phyloP scores from a whole-genome alignment of 257 asterid genomes.

The Solanum dulcamara region DNA sequence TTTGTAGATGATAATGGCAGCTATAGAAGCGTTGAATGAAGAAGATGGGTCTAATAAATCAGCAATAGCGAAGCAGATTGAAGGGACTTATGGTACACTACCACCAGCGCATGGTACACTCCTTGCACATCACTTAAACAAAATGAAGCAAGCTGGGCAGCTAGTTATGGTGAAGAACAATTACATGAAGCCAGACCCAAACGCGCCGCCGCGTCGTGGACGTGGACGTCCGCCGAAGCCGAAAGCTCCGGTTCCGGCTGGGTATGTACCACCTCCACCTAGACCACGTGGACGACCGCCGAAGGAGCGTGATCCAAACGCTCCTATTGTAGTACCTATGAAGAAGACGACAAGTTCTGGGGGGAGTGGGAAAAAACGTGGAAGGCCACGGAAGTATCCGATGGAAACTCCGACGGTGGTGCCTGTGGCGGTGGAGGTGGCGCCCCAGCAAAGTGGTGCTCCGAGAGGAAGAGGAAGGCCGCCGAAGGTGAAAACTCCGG shows the following conservation, averaged over 20 bases:
- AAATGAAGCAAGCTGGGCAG: constrained; percentile 60
- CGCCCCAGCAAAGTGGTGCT: background rate
- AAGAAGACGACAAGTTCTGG: constrained; percentile 7
- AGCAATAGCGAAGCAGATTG: constrained; percentile 53
- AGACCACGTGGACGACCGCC: constrained; percentile 83
- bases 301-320: constrained; percentile 31
- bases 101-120: constrained; percentile 51
- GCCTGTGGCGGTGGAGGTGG: background rate
- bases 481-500: constrained; percentile 57
- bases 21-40: constrained; percentile 50
- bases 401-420: background rate
- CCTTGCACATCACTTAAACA: constrained; percentile 57
- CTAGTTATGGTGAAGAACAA: constrained; percentile 48
- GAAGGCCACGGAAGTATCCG: constrained; percentile 57
- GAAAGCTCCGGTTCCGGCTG: constrained; percentile 29
- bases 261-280: constrained; percentile 20
- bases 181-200: constrained; percentile 50
- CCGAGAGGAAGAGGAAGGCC: constrained; percentile 83
- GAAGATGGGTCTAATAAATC: constrained; percentile 51
- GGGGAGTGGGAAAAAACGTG: constrained; percentile 53
- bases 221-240: constrained; percentile 95
- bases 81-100: constrained; percentile 40
- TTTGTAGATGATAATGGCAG: constrained; percentile 52
- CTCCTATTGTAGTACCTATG: constrained; percentile 28
- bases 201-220: constrained; percentile 76